Conservation (phyloP, 2,329 filamentous ascomycete genomes). For the Alternaria triticina region DNA sequence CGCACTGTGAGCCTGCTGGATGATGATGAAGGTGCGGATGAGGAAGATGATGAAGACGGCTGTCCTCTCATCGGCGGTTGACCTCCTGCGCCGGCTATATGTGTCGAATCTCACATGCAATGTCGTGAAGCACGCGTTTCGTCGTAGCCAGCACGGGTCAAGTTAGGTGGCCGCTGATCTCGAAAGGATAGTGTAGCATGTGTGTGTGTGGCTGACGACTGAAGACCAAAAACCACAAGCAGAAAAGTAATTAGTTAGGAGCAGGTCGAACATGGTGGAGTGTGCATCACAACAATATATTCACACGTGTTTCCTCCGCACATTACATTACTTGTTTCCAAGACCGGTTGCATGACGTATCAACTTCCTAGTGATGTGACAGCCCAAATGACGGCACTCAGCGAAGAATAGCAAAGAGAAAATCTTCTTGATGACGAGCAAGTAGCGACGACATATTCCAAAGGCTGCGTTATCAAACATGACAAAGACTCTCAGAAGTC, state of each 20-base stretch:
- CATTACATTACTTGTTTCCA: neutral
- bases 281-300: neutral
- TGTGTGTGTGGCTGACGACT: neutral
- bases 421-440: too few relatives aligned
- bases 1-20: constrained; percentile 50
- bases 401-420: too few relatives aligned
- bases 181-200: neutral
- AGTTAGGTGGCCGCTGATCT: constrained; percentile 61
- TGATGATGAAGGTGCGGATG: constrained; percentile 62
- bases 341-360: neutral
- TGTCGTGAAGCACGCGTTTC: neutral
- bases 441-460: too few relatives aligned
- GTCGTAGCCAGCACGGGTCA: constrained; percentile 49
- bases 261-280: neutral
- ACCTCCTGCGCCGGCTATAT: constrained; percentile 62
- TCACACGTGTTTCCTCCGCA: neutral
- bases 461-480: too few relatives aligned
- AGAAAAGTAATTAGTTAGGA: neutral
- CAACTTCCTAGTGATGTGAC: neutral
- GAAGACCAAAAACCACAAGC: neutral
- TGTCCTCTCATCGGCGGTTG: constrained; percentile 64
- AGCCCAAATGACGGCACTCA: too few relatives aligned
- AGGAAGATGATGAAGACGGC: constrained; percentile 70
- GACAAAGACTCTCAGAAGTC: too few relatives aligned
- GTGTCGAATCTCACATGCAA: neutral